Evolutionary conservation across 2,329 filamentous ascomycete genomes (phyloP), one percentile per base, ranked within the genome.

Genomic region (Claviceps spartinae): DNA sequence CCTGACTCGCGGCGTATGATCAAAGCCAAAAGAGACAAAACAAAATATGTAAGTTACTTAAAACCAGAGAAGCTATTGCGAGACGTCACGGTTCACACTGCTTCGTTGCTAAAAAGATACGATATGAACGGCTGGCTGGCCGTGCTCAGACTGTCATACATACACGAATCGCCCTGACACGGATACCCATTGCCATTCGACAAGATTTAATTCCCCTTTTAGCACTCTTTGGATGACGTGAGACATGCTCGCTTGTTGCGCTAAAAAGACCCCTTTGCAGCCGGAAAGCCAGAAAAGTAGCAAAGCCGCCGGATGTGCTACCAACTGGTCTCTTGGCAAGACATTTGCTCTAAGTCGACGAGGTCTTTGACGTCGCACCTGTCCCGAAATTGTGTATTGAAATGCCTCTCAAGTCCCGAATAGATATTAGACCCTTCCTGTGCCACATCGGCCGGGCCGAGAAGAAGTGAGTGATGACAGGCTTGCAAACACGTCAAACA

Each of bases 241-340:
- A 50, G 48, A 50, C 42, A 50, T 50, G 48, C 41, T 50, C 40
- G 44, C 48, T 44, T 18, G n/a, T 30, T 44, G 24, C 43, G 30
- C 20, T 37, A 9, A 36, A 36, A 13, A 37, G n/a, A 18, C 3
- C 44, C 7, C 26, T 36, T 37, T 20, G 45, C 45, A 16, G 16
- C 16, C 24, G 18, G 14, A 44, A 22, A 8, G 16, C 16, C 24
- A 41, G 14, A 44, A 22, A 13, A 24, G 16, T 4, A 43, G 20
- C 1, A 11, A 34, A 34, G 9, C 24, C n/a, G 40, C 18, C 40
- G 20, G 40, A 5, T 22, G 40, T 42, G 40, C 18, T 20, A 42
- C 40, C 8, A 22, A n/a, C 18, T 9, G 11, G 9, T 11, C 13
- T 13, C n/a, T 9, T 42, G 18, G 40, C 40, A 42, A 42, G 40